phyloP scores from a whole-genome alignment of 768 basidiomycete species.

The Zangia roseola region DNA sequence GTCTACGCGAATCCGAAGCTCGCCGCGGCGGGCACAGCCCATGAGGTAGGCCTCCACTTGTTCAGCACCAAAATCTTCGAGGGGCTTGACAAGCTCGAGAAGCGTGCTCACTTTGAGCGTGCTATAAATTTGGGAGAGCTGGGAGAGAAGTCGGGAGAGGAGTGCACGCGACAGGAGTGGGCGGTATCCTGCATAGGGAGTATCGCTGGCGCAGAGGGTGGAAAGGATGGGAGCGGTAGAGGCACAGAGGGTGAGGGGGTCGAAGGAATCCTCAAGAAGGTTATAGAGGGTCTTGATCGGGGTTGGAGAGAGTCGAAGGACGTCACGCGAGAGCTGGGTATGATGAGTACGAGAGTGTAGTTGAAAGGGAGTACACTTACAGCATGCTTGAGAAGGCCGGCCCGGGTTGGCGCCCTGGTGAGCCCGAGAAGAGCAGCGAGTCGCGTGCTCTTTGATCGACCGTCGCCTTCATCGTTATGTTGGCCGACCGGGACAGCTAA shows the following conservation, averaged over 20 bases:
- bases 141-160: conserved; percentile 85
- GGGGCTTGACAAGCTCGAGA: conserved; percentile 74
- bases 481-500: conserved; percentile 87
- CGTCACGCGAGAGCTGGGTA: conserved; percentile 74
- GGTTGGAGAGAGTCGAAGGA: conserved; percentile 74
- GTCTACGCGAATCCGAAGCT: conserved; percentile 83
- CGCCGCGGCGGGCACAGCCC: conserved; percentile 85
- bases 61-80: conserved; percentile 60
- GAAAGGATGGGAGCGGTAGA: conserved; percentile 77
- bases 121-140: conserved; percentile 91
- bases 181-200: conserved; percentile 75
- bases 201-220: conserved; percentile 42
- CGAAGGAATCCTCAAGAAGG: conserved; percentile 89
- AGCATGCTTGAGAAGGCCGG: conserved; percentile 84
- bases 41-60: conserved; percentile 90
- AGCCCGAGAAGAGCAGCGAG: conserved; percentile 86
- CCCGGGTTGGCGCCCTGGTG: conserved; percentile 77
- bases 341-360: neutral
- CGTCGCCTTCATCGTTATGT: conserved; percentile 50
- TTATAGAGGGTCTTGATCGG: conserved; percentile 78
- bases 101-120: conserved; percentile 79
- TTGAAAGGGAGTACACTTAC: conserved; percentile 43
- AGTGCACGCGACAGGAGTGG: conserved; percentile 89
- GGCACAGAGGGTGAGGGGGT: conserved; percentile 82
- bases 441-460: conserved; percentile 68